phyloP scores from a whole-genome alignment of 768 basidiomycete genomes.

The Clitopilus hobsonii region DNA sequence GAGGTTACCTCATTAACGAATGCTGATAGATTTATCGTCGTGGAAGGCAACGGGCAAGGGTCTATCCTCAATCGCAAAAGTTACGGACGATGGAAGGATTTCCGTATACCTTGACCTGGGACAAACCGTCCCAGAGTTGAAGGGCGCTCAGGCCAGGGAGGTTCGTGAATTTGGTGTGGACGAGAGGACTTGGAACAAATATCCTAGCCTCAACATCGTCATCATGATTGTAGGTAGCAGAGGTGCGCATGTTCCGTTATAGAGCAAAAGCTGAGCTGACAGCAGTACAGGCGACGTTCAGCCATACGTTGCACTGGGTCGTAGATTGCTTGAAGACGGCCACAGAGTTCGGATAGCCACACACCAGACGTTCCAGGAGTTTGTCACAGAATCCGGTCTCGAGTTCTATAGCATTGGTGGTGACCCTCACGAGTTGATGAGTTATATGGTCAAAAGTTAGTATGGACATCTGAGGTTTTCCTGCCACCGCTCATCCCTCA shows the following conservation, averaged over 20 bases:
- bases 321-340: conserved; percentile 39
- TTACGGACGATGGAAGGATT: conserved; percentile 44
- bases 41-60: conserved; percentile 36
- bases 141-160: conserved; percentile 36
- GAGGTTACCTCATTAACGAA: background rate
- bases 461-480: conserved; percentile 2
- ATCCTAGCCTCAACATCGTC: conserved; percentile 48
- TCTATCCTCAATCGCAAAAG: conserved; percentile 33
- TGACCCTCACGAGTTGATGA: conserved; percentile 61
- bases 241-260: conserved; percentile 30
- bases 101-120: conserved; percentile 43
- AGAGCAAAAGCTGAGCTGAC: background rate
- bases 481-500: background rate
- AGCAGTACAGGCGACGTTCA: conserved; percentile 52
- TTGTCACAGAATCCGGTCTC: conserved; percentile 45
- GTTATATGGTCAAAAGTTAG: conserved; percentile 69
- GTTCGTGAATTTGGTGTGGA: conserved; percentile 50
- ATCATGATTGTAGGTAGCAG: conserved; percentile 67
- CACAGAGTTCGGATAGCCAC: conserved; percentile 61
- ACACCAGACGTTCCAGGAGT: conserved; percentile 53
- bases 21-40: conserved; percentile 28
- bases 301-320: conserved; percentile 57
- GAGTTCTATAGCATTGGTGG: conserved; percentile 63
- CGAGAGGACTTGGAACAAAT: conserved; percentile 25
- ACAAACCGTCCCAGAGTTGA: conserved; percentile 45